phyloP scores from a whole-genome alignment of 768 basidiomycete genomes.

The Amanita polypyramis region DNA sequence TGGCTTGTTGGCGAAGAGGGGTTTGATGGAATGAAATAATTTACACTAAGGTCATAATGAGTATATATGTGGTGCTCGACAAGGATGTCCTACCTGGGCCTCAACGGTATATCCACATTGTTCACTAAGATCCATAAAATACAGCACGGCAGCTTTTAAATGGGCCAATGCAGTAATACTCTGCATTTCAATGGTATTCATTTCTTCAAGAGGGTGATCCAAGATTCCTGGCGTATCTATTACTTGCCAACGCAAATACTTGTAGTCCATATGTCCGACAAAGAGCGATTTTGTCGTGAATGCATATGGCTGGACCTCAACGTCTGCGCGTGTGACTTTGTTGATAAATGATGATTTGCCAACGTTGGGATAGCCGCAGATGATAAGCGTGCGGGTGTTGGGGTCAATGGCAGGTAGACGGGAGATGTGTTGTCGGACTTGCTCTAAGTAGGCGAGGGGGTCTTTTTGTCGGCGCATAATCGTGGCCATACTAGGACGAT shows the following conservation, averaged over 20 bases:
- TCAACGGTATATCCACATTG: slow-evolving; percentile 97
- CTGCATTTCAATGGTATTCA: slow-evolving; percentile 99
- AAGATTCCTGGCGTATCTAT: slow-evolving; percentile 98
- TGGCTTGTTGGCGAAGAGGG: slow-evolving; percentile 89
- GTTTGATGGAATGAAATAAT: slow-evolving; percentile 98
- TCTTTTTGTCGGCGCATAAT: slow-evolving; percentile 99
- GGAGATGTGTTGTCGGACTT: slow-evolving; percentile 97
- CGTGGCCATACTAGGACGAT: slow-evolving; percentile 73
- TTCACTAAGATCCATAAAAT: slow-evolving; percentile 98
- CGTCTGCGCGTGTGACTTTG: slow-evolving; percentile 98
- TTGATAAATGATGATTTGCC: slow-evolving; percentile 99
- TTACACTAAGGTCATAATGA: slow-evolving; percentile 55
- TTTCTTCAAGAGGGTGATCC: slow-evolving; percentile 97
- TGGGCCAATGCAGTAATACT: slow-evolving; percentile 97
- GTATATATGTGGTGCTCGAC: not conserved
- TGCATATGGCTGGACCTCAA: slow-evolving; percentile 98
- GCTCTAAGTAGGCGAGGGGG: slow-evolving; percentile 94
- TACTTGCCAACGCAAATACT: slow-evolving; percentile 98
- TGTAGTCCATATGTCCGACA: slow-evolving; percentile 97
- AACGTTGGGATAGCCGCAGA: slow-evolving; percentile 99
- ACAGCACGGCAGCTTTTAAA: slow-evolving; percentile 86
- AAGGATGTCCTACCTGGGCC: slow-evolving; percentile 60
- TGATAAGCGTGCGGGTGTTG: slow-evolving; percentile 92
- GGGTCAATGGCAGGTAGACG: slow-evolving; percentile 98
- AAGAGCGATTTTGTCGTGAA: slow-evolving; percentile 99